Conservation (phyloP, 2,329 filamentous ascomycete species). For the Alternaria atra region DNA sequence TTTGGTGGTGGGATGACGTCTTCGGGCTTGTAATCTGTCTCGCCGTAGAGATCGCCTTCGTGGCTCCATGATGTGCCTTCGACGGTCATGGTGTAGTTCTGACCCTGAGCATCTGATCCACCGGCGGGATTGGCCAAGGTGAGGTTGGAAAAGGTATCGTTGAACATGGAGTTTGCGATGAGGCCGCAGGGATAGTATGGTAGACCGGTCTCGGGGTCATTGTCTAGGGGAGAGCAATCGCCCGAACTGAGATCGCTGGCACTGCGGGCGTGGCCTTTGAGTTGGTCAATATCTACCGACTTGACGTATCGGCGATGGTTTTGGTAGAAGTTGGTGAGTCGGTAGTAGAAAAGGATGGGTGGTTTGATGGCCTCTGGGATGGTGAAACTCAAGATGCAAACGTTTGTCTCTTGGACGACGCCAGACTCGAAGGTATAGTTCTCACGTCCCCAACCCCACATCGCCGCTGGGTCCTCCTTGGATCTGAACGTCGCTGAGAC, state of each 20-base stretch:
- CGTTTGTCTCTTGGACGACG: slow-evolving; percentile 48
- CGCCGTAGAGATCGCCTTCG: slow-evolving; percentile 80
- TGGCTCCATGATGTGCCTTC: slow-evolving; percentile 85
- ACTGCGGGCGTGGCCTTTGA: slow-evolving; percentile 74
- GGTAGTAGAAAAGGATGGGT: slow-evolving; percentile 93
- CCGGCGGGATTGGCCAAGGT: slow-evolving; percentile 63
- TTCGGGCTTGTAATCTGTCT: slow-evolving; percentile 69
- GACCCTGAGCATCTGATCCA: slow-evolving; percentile 46
- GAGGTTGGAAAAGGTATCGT: slow-evolving; percentile 82
- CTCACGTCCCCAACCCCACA: slow-evolving; percentile 46
- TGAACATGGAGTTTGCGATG: slow-evolving; percentile 97
- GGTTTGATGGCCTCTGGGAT: slow-evolving; percentile 81
- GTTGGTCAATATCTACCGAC: slow-evolving; percentile 83
- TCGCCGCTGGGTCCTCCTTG: slow-evolving; percentile 44
- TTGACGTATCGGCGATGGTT: slow-evolving; percentile 97
- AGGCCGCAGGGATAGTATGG: slow-evolving; percentile 94
- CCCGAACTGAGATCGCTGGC: slow-evolving; percentile 70
- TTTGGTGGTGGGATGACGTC: slow-evolving; percentile 85
- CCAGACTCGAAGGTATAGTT: slow-evolving; percentile 48
- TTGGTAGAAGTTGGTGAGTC: slow-evolving; percentile 97
- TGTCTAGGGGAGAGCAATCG: slow-evolving; percentile 76
- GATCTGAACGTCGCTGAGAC: slow-evolving; percentile 78
- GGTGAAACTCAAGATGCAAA: slow-evolving; percentile 79
- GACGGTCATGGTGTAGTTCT: slow-evolving; percentile 76
- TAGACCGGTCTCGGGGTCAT: slow-evolving; percentile 52